A percentile compares a stretch with the other conserved stretches of the same genome.
Conservation (phyloP, 2,329 filamentous ascomycete genomes). For the Didymella sp. region DNA sequence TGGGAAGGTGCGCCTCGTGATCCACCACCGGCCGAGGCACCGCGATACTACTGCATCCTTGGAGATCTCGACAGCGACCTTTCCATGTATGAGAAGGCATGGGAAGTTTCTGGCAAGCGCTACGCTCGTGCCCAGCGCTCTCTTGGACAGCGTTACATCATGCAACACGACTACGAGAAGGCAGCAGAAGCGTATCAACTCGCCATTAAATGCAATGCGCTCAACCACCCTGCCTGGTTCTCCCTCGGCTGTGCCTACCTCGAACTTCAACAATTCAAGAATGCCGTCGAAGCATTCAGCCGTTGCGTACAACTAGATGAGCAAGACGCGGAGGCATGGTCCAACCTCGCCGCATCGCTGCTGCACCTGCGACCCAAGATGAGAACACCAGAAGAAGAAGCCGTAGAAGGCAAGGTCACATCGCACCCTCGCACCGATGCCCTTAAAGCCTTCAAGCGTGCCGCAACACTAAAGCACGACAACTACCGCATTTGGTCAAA, state of each 20-base stretch:
- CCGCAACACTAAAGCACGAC: constrained; percentile 80
- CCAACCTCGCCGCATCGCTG: constrained; percentile 86
- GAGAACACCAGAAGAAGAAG: constrained; percentile 46
- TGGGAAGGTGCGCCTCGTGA: constrained; percentile 73
- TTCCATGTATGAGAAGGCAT: constrained; percentile 80
- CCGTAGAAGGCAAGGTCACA: constrained; percentile 27
- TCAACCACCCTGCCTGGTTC: constrained; percentile 87
- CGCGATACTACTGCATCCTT: constrained; percentile 89
- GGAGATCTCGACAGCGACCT: constrained; percentile 84
- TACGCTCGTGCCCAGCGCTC: constrained; percentile 89
- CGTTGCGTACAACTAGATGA: constrained; percentile 85
- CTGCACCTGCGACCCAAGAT: constrained; percentile 67
- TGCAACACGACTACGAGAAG: constrained; percentile 68
- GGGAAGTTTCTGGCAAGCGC: constrained; percentile 80
- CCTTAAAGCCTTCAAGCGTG: constrained; percentile 84
- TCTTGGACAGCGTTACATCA: constrained; percentile 78
- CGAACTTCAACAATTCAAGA: constrained; percentile 75
- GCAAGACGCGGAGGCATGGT: constrained; percentile 90
- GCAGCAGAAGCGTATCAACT: constrained; percentile 80
- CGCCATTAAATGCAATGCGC: constrained; percentile 77
- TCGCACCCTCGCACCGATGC: constrained; percentile 70
- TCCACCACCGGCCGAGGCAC: constrained; percentile 79
- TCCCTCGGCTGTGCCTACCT: constrained; percentile 87
- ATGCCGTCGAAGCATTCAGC: constrained; percentile 83
- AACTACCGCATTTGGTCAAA: constrained; percentile 98